Conservation (phyloP, 768 basidiomycete species). For the Nidularia pulvinata region DNA sequence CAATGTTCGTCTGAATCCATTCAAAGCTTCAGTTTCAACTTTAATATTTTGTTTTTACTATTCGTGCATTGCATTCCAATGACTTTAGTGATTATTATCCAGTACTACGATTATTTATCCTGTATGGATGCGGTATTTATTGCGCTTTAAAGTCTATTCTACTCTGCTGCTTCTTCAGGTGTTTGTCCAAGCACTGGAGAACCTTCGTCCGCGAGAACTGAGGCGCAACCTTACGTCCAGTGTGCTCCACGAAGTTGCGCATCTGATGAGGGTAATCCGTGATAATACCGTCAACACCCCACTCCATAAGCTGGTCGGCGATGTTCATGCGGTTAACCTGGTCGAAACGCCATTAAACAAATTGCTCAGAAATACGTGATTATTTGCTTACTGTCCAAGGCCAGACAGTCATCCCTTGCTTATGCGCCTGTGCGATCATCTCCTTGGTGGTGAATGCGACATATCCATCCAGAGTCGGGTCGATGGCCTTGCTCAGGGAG, state of each 20-base stretch:
- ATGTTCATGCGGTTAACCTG: constrained; percentile 65
- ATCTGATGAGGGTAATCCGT: constrained; percentile 70
- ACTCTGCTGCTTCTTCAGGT: constrained; percentile 29
- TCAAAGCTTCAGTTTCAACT: too few species aligned
- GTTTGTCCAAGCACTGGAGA: constrained; percentile 57
- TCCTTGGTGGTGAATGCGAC: constrained; percentile 61
- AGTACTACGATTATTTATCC: too few species aligned
- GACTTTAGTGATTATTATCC: too few species aligned
- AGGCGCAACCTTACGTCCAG: constrained; percentile 51
- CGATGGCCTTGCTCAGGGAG: constrained; percentile 31
- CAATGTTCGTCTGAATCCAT: too few species aligned
- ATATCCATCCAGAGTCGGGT: constrained; percentile 42
- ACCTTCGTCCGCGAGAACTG: constrained; percentile 60
- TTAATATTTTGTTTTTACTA: too few species aligned
- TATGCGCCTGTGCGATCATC: constrained; percentile 70
- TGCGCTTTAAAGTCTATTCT: too few species aligned
- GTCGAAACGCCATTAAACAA: not conserved
- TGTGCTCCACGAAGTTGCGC: constrained; percentile 54
- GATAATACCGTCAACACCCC: constrained; percentile 76
- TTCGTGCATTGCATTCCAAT: too few species aligned
- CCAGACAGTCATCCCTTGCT: constrained; percentile 60
- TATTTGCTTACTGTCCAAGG: constrained; percentile 67
- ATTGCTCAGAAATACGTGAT: not conserved
- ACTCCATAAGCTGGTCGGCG: constrained; percentile 56
- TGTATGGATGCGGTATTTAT: too few species aligned